Base-by-base conservation (phyloP, 2,329 filamentous ascomycete genomes). In the Paecilomyces formosus region DNA sequence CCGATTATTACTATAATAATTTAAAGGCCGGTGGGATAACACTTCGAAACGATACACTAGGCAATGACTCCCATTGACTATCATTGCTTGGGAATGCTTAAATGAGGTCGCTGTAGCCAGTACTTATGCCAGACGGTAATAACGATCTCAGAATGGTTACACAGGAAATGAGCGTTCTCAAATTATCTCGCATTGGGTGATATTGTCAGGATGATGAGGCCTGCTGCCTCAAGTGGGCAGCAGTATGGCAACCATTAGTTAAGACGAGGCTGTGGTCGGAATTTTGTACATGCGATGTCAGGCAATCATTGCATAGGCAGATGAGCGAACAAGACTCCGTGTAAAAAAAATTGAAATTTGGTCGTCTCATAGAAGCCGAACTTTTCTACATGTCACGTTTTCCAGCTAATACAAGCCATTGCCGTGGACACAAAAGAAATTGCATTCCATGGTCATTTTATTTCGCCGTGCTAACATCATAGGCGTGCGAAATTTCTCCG, bases 401-500 rank as follows among this genome's bases (percentile, higher is more conserved):
- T 59, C 64, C 61, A 60, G 61, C 60, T 60, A 55, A 66, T 66
- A 66, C 64, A 67, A 62, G 66, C 62, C 63, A 66, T 65, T 67
- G 59, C 64, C 62, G 60, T 65, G 60, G 55, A 64, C 64, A 64
- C 65, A 61, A 61, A 63, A 57, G 54, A 55, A 59, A 62, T 66
- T 63, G 61, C 63, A 65, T 64, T 66, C 63, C 64, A 67, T 66
- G 58, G 62, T 68, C 69, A 70, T 70, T 69, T 70, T 71, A 71
- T 71, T 73, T 67, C 69, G 70, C 71, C 67, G 68, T 72, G 70
- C 69, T 71, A 72, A 68, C 69, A 66, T 70, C 72, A 70, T 73
- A 71, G 65, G 31, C 69, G 65, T 68, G 71, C 70, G 70, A 74
- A 73, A 68, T 65, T 69, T 72, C 68, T 69, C 69, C 68, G 66